Evolutionary conservation across 1,284 basidiomycete species (phyloP).

Genomic region (Sanghuangporus sanghuang): DNA sequence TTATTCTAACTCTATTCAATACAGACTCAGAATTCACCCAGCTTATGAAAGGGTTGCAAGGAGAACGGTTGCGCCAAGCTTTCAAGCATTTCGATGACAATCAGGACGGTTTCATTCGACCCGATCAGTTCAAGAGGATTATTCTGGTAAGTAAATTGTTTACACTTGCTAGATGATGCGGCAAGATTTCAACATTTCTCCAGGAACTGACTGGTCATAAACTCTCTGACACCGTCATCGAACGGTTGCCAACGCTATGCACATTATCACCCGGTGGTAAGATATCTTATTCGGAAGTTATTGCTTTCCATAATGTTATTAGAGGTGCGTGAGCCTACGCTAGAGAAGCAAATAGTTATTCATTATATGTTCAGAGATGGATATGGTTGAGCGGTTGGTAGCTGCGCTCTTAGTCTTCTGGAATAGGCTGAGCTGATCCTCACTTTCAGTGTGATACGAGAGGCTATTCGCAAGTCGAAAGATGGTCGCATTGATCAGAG

Average conservation of each 20-base stretch:
- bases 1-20: conserved; percentile 6
- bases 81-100: conserved; percentile 88
- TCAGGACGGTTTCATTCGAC: conserved; percentile 86
- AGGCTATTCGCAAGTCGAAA: conserved; percentile 84
- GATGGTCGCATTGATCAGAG: conserved; percentile 88
- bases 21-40: conserved; percentile 92
- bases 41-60: conserved; percentile 95
- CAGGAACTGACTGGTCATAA: conserved; percentile 95
- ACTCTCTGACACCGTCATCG: conserved; percentile 85
- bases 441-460: conserved; percentile 63
- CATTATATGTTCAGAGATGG: conserved; percentile 64
- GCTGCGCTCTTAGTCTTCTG: not conserved
- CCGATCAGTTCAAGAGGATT: conserved; percentile 90
- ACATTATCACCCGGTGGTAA: conserved; percentile 81
- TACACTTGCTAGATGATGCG: not conserved
- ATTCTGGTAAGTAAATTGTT: conserved; percentile 63
- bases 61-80: conserved; percentile 89
- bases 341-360: not conserved
- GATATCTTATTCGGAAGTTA: conserved; percentile 92
- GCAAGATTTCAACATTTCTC: not conserved
- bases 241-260: conserved; percentile 84
- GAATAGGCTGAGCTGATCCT: conserved; percentile 13
- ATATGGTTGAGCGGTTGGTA: conserved; percentile 82
- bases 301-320: conserved; percentile 93
- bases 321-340: conserved; percentile 44